phyloP scores from a whole-genome alignment of 202 grass and related monocot species.

The Carex arenaria region DNA sequence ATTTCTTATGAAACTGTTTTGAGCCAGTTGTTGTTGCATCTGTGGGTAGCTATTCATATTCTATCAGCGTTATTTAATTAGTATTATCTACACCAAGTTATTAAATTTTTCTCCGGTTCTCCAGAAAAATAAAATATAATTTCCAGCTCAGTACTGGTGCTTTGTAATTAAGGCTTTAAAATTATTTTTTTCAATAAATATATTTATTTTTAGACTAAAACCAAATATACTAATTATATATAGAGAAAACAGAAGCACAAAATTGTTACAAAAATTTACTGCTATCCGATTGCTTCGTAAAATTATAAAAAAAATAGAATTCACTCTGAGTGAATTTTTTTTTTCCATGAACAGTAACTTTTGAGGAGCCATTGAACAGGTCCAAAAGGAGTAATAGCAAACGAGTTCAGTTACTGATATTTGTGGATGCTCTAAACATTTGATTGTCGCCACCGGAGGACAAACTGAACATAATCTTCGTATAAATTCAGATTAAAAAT shows the following conservation, averaged over 20 bases:
- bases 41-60: neutral
- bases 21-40: neutral
- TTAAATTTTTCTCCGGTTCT: neutral
- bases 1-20: neutral
- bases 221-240: no score
- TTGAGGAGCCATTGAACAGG: no score
- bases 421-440: neutral
- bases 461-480: neutral
- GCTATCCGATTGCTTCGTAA: neutral
- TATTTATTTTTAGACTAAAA: no score
- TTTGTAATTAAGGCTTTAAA: no score
- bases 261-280: no score
- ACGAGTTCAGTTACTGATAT: neutral
- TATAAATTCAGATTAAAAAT: neutral
- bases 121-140: neutral
- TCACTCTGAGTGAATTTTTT: no score
- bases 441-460: neutral
- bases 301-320: neutral
- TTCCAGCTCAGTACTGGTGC: neutral
- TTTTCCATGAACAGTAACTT: no score
- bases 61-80: no score
- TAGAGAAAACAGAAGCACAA: no score
- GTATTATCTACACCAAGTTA: neutral
- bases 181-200: no score
- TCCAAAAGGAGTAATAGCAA: neutral